Evolutionary conservation across 2,329 filamentous ascomycete species (phyloP).

Genomic region (Scytalidium lignicola): DNA sequence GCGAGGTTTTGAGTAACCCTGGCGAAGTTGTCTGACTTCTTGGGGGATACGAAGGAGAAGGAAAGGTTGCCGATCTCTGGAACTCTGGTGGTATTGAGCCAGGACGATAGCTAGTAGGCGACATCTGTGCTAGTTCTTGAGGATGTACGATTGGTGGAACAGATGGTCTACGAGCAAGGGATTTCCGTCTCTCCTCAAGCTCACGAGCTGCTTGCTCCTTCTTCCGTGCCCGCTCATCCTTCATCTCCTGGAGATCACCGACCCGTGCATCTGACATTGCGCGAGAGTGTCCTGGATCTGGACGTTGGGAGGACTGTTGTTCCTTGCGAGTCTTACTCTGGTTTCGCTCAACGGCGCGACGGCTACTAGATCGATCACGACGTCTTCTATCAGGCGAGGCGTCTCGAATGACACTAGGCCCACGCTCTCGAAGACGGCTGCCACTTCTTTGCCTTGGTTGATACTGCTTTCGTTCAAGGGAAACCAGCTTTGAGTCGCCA

Average conservation of each 20-base stretch:
- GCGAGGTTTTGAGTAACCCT: slow-evolving; percentile 19
- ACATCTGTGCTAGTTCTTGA: slow-evolving; percentile 39
- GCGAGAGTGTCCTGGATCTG: slow-evolving; percentile 24
- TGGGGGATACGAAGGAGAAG: slow-evolving; percentile 35
- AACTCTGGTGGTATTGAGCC: slow-evolving; percentile 18
- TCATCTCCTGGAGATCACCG: slow-evolving; percentile 51
- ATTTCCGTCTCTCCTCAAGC: slow-evolving; percentile 81
- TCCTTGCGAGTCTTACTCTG: slow-evolving; percentile 19
- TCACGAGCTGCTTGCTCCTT: slow-evolving; percentile 77
- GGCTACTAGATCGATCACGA: slow-evolving; percentile 26
- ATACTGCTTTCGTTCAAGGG: slow-evolving; percentile 51
- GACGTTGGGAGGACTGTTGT: slow-evolving; percentile 12
- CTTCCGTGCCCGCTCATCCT: slow-evolving; percentile 58
- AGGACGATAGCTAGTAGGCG: slow-evolving; percentile 21
- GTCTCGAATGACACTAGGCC: slow-evolving; percentile 23
- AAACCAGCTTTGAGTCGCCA: slow-evolving; percentile 53
- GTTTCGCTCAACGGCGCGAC: slow-evolving; percentile 19
- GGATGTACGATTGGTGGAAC: slow-evolving; percentile 78
- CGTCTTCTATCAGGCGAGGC: slow-evolving; percentile 25
- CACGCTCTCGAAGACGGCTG: slow-evolving; percentile 35
- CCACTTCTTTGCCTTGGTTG: slow-evolving; percentile 49
- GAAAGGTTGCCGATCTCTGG: slow-evolving; percentile 13
- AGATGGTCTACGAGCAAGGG: slow-evolving; percentile 73
- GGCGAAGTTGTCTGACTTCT: slow-evolving; percentile 59
- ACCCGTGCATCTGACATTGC: slow-evolving; percentile 41